These are phyloP conservation scores for Alternaria viburni DNA, from an alignment of 2,329 filamentous ascomycete genomes.

Conservation along the genomic window DNA sequence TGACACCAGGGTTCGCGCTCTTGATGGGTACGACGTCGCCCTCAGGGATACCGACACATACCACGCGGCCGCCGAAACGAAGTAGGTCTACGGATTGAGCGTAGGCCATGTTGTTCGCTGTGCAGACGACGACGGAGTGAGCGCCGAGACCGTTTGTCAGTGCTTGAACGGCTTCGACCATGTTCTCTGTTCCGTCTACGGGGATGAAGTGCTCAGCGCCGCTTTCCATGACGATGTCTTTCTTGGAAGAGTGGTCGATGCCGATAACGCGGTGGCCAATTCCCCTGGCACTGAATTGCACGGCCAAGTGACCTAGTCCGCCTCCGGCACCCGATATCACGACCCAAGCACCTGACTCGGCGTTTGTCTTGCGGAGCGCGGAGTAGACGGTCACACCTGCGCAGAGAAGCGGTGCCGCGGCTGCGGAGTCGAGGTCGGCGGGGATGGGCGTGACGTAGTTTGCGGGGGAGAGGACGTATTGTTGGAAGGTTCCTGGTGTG, in stretches of 20 bases:
- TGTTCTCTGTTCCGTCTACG: constrained; percentile 59
- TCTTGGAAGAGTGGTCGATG: constrained; percentile 69
- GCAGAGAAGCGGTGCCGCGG: constrained; percentile 70
- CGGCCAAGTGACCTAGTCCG: constrained; percentile 68
- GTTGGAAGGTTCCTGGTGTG: constrained; percentile 74
- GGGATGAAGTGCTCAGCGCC: constrained; percentile 72
- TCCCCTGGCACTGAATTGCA: constrained; percentile 65
- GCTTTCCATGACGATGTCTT: constrained; percentile 65
- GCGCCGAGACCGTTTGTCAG: constrained; percentile 66
- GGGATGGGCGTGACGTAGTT: constrained; percentile 75
- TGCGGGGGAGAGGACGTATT: constrained; percentile 69
- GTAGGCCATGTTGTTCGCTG: constrained; percentile 57
- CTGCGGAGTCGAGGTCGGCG: constrained; percentile 63
- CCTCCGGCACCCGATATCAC: constrained; percentile 64
- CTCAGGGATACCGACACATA: constrained; percentile 57
- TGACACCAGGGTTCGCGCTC: constrained; percentile 47
- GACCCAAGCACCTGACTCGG: constrained; percentile 65
- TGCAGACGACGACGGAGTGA: constrained; percentile 64
- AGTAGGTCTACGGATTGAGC: constrained; percentile 50
- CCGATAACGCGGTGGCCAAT: constrained; percentile 71
- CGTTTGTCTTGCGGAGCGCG: constrained; percentile 66
- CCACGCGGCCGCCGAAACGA: constrained; percentile 54
- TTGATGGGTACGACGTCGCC: constrained; percentile 55
- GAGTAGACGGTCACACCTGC: constrained; percentile 72
- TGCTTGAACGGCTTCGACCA: constrained; percentile 62